These are phyloP conservation scores for Fusarium longipes DNA, from an alignment of 2,329 filamentous ascomycete species.

Conservation along the genomic window DNA sequence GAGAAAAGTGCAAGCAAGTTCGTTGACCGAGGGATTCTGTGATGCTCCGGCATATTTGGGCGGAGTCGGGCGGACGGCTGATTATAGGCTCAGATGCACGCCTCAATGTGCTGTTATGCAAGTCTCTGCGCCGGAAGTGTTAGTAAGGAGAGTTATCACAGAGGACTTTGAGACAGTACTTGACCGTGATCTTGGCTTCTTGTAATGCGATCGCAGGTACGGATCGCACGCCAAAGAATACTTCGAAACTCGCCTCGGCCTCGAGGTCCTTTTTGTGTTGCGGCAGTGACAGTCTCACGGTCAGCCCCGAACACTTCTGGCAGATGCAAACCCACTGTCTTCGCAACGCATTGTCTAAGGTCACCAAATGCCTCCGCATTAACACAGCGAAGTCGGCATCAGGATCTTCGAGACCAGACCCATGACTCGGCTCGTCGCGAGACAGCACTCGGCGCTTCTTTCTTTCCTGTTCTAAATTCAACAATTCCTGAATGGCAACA, in stretches of 20 bases:
- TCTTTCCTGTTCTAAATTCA: background rate
- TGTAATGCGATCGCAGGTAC: background rate
- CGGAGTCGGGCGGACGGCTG: background rate
- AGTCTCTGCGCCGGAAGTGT: background rate
- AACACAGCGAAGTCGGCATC: background rate
- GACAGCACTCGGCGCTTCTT: background rate
- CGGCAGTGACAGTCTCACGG: background rate
- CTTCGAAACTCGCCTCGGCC: background rate
- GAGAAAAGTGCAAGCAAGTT: background rate
- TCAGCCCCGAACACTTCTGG: background rate
- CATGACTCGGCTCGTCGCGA: background rate
- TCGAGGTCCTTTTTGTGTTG: background rate
- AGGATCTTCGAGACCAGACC: background rate
- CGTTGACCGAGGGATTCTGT: background rate
- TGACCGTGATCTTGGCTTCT: conserved; percentile 4
- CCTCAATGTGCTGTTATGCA: background rate
- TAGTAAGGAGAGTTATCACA: background rate
- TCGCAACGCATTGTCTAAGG: background rate
- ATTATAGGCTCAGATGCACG: background rate
- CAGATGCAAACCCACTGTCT: conserved; percentile 1
- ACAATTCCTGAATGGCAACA: background rate
- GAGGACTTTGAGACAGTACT: background rate
- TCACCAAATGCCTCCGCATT: background rate
- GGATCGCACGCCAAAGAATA: background rate
- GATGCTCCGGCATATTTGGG: background rate